Conservation (phyloP, 1,284 basidiomycete species). For the Phellopilus nigrolimitatus region DNA sequence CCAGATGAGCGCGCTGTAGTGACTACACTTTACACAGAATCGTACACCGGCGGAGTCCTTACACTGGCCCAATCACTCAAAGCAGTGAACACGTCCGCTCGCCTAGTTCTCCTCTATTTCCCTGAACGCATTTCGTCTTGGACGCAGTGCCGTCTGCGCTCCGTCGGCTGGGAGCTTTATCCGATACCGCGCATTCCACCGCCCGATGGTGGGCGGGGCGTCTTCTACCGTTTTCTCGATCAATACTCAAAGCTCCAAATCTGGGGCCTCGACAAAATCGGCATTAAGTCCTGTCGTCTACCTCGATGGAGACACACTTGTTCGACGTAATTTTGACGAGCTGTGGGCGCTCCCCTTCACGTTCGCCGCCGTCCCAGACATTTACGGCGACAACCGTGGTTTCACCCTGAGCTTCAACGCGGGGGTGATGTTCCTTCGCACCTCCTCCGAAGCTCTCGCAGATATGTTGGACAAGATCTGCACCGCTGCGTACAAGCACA, state of each 20-base stretch:
- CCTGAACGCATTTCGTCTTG: constrained; percentile 34
- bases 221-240: constrained; percentile 37
- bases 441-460: constrained; percentile 30
- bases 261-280: constrained; percentile 35
- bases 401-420: constrained; percentile 40
- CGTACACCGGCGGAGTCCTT: constrained; percentile 37
- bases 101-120: constrained; percentile 36
- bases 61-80: constrained; percentile 39
- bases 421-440: constrained; percentile 37
- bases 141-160: constrained; percentile 36
- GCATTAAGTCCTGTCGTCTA: constrained; percentile 34
- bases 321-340: constrained; percentile 40
- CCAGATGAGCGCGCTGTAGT: constrained; percentile 34
- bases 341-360: constrained; percentile 39
- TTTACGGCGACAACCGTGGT: constrained; percentile 32
- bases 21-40: constrained; percentile 39
- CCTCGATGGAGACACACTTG: constrained; percentile 42
- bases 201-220: constrained; percentile 32
- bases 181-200: constrained; percentile 35
- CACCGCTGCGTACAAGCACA: constrained; percentile 31
- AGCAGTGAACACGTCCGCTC: constrained; percentile 32
- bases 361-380: constrained; percentile 41
- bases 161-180: constrained; percentile 37
- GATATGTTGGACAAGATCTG: constrained; percentile 35
- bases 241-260: constrained; percentile 42